A percentile compares a stretch with the other conserved stretches of the same genome.
These are phyloP conservation scores for Apiotrichum laibachii DNA, from an alignment of 1,284 basidiomycete genomes.

Conservation along the genomic window DNA sequence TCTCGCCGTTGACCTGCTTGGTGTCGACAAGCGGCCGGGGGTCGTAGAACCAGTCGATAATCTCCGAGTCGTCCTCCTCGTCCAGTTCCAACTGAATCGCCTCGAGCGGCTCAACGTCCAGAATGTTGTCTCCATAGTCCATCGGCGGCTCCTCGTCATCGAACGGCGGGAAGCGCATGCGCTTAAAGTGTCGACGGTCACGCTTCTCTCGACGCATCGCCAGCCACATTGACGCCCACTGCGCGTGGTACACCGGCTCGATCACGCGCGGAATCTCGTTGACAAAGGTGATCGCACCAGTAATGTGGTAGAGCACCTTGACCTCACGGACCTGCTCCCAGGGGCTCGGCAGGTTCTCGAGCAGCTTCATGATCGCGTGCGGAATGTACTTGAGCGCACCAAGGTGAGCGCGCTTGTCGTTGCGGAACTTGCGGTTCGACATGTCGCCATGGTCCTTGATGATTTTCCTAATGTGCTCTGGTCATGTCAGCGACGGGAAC, in stretches of 20 bases:
- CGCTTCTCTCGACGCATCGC: slow-evolving; percentile 99
- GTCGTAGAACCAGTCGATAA: slow-evolving; percentile 99
- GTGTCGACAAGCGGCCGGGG: slow-evolving; percentile 90
- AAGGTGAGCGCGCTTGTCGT: slow-evolving; percentile 97
- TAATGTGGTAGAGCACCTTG: slow-evolving; percentile 94
- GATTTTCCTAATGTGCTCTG: slow-evolving; percentile 95
- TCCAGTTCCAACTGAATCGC: slow-evolving; percentile 97
- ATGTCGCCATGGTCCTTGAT: slow-evolving; percentile 98
- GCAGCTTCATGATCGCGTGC: slow-evolving; percentile 97
- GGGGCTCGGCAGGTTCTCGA: slow-evolving; percentile 98
- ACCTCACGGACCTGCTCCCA: slow-evolving; percentile 99
- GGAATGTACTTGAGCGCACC: slow-evolving; percentile 98
- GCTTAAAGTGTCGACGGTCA: slow-evolving; percentile 98
- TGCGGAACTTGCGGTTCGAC: slow-evolving; percentile 93
- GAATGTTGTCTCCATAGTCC: slow-evolving; percentile 96
- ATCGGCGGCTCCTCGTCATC: slow-evolving; percentile 98
- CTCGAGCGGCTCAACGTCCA: slow-evolving; percentile 97
- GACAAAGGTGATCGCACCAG: slow-evolving; percentile 99
- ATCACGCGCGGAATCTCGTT: slow-evolving; percentile 97
- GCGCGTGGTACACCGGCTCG: slow-evolving; percentile 97
- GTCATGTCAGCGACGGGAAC: neutral
- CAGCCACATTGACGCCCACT: slow-evolving; percentile 99
- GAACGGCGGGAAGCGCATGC: slow-evolving; percentile 99
- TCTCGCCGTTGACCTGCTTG: slow-evolving; percentile 81
- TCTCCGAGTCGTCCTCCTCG: slow-evolving; percentile 87